These are phyloP conservation scores for Chlorella sp. DNA, from an alignment of 139 green algal genomes.

Conservation along the genomic window DNA sequence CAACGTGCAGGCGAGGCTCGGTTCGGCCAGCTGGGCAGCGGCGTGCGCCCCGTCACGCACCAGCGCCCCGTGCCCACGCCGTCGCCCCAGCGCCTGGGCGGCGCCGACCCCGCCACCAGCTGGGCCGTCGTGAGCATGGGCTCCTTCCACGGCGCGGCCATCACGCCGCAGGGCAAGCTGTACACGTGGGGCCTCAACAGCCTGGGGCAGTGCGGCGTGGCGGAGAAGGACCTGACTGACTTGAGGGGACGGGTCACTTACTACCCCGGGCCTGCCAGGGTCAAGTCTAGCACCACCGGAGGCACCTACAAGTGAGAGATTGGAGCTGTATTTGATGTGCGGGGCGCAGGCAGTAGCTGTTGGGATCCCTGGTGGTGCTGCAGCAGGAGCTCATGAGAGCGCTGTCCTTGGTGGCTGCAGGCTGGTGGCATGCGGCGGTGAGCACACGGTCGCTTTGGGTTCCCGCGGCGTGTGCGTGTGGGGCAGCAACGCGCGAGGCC, in stretches of 20 bases:
- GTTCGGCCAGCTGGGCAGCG: neutral
- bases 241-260: no score
- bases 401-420: no score
- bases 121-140: conserved; percentile 70
- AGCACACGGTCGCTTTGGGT: conserved; percentile 82
- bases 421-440: conserved; percentile 41
- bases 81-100: neutral
- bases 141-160: conserved; percentile 53
- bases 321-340: no score
- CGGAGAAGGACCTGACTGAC: no score
- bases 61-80: no score
- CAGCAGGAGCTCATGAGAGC: no score
- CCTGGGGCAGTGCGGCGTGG: no score
- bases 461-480: conserved; percentile 36
- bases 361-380: no score
- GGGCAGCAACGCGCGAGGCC: conserved; percentile 73
- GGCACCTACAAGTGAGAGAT: neutral
- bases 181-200: conserved; percentile 75
- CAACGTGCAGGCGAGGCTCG: no score
- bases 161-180: conserved; percentile 59
- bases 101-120: neutral
- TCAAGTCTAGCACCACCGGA: neutral
- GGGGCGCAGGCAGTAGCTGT: no score
- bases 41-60: no score
- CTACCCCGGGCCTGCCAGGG: neutral